A percentile compares a stretch with the other conserved stretches of the same genome.
Conservation (phyloP, 2,329 filamentous ascomycete genomes). For the Arthrobotrys musiformis region DNA sequence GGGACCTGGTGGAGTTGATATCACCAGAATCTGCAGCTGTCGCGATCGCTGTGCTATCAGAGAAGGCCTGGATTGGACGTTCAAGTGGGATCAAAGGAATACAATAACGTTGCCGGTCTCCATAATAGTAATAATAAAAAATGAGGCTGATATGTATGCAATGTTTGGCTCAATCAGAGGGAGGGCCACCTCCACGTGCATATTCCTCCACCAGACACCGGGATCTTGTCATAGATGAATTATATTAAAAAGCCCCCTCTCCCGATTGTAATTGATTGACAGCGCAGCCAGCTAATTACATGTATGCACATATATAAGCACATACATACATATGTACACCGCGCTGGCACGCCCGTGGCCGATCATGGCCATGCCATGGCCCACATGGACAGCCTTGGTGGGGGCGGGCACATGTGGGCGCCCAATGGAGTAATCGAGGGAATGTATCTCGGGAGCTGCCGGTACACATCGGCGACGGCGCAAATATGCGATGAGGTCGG, state of each 20-base stretch:
- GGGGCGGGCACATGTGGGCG: not conserved
- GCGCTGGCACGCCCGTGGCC: not conserved
- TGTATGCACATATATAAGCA: too few relatives aligned
- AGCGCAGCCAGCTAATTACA: not conserved
- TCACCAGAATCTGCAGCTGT: conserved; percentile 6
- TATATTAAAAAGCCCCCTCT: conserved; percentile 4
- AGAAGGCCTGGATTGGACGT: not conserved
- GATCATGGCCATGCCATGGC: not conserved
- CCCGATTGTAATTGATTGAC: not conserved
- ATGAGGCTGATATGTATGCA: conserved; percentile 12
- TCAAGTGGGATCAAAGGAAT: not conserved
- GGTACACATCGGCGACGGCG: conserved; percentile 14
- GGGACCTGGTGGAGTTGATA: too few relatives aligned
- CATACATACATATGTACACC: too few relatives aligned
- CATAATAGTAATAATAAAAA: not conserved
- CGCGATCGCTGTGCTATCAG: conserved; percentile 7
- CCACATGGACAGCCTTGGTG: conserved; percentile 2
- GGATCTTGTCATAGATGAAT: conserved; percentile 2
- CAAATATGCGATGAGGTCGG: conserved; percentile 12
- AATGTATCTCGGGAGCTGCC: conserved; percentile 12
- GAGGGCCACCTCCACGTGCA: conserved; percentile 26
- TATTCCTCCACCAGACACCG: conserved; percentile 13
- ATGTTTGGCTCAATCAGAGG: conserved; percentile 26
- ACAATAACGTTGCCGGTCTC: not conserved
- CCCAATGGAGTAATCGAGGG: not conserved